Evolutionary conservation across 495 filamentous ascomycete species (phyloP).

Genomic region (Delitschia confertaspora): DNA sequence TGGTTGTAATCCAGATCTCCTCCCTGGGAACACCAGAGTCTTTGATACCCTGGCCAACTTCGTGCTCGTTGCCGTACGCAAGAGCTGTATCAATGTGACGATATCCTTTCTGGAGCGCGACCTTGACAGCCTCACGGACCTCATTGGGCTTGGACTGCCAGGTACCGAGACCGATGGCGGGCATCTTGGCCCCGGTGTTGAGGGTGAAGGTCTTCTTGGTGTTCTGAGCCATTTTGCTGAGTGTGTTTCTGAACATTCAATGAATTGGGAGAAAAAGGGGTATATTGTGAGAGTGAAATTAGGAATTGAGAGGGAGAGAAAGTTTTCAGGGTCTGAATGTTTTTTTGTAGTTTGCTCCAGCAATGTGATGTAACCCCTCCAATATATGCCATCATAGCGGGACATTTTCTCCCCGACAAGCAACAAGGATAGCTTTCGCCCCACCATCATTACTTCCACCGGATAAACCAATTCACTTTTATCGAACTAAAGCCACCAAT

Average conservation of each 20-base stretch:
- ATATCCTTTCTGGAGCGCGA: conserved; percentile 66
- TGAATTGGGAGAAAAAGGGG: no score
- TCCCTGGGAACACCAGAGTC: conserved; percentile 72
- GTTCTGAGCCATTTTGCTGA: conserved; percentile 23
- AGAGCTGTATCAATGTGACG: conserved; percentile 67
- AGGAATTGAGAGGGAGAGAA: no score
- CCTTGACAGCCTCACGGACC: conserved; percentile 63
- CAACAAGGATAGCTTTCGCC: no score
- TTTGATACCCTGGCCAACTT: conserved; percentile 70
- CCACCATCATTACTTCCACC: conserved; percentile 13
- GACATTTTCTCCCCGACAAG: no score
- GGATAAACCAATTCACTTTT: conserved; percentile 7
- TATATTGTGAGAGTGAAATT: no score
- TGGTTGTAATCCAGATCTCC: conserved; percentile 81
- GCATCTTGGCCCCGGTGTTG: conserved; percentile 72
- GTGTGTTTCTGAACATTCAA: conserved; percentile 16
- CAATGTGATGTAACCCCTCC: not conserved
- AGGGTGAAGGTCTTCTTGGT: conserved; percentile 59
- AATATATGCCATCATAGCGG: no score
- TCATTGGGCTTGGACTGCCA: conserved; percentile 63
- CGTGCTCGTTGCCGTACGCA: conserved; percentile 76
- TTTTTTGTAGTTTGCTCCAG: not conserved
- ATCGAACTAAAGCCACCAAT: conserved; percentile 8
- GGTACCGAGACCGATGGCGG: conserved; percentile 72
- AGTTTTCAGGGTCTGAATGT: not conserved